Conservation (phyloP, 176 grass and related monocot genomes). For the Olyra latifolia region DNA sequence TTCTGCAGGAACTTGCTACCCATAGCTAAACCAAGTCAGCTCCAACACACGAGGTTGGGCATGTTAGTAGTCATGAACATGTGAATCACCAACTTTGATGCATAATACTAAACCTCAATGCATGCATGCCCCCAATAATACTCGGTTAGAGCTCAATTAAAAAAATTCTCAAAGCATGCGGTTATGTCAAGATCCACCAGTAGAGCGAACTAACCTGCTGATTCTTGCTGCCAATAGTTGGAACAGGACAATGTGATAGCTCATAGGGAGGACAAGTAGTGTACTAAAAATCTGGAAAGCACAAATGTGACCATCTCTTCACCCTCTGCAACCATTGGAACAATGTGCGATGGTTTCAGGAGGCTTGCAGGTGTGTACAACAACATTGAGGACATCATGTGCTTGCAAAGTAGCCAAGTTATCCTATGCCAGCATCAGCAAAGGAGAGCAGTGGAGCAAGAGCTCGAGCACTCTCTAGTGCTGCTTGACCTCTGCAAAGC, state of each 20-base stretch:
- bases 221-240: constrained; percentile 28
- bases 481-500: constrained; percentile 32
- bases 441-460: constrained; percentile 13
- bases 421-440: not conserved
- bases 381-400: not conserved
- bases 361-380: not conserved
- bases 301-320: not conserved
- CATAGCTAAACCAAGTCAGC: not conserved
- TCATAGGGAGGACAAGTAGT: too few relatives aligned
- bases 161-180: not conserved
- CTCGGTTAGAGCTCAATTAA: too few relatives aligned
- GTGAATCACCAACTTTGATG: too few relatives aligned
- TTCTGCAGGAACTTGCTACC: not conserved
- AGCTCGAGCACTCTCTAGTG: not conserved
- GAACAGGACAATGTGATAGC: too few relatives aligned
- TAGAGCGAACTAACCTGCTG: constrained; percentile 3
- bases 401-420: constrained; percentile 13
- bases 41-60: not conserved
- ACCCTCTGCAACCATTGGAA: not conserved
- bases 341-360: not conserved
- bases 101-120: too few relatives aligned
- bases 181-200: not conserved
- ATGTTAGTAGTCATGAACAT: not conserved
- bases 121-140: too few relatives aligned
- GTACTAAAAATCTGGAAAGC: too few relatives aligned